These are phyloP conservation scores for Camptophora hylomeconis DNA, from an alignment of 2,329 filamentous ascomycete genomes.

Conservation along the genomic window DNA sequence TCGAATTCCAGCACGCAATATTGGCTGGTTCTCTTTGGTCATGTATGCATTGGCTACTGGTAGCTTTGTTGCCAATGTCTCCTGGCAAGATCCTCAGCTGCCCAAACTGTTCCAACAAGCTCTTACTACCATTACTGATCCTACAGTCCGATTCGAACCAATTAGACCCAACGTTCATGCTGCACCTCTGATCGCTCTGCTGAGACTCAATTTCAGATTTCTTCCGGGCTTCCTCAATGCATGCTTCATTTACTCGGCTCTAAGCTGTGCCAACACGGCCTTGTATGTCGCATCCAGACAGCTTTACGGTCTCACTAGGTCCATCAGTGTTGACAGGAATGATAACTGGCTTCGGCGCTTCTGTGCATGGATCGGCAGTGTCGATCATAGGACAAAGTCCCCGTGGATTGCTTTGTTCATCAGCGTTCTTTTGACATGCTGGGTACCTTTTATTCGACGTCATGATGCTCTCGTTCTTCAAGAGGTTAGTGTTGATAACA, in stretches of 20 bases:
- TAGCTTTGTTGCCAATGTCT: constrained; percentile 19
- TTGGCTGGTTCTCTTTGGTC: constrained; percentile 18
- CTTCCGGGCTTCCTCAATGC: constrained; percentile 18
- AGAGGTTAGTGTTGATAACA: no score
- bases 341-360: no score
- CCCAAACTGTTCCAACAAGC: constrained; percentile 10
- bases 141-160: neutral
- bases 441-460: no score
- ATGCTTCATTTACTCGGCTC: constrained; percentile 20
- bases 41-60: constrained; percentile 19
- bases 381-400: no score
- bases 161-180: neutral
- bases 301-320: constrained; percentile 20
- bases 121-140: constrained; percentile 1
- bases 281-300: constrained; percentile 24
- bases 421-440: no score
- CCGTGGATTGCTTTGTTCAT: no score
- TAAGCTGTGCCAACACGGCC: constrained; percentile 23
- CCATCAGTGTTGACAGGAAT: no score
- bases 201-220: neutral
- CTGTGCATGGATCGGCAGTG: no score
- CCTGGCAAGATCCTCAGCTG: constrained; percentile 15
- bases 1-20: constrained; percentile 21
- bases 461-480: no score
- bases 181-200: neutral